Percentiles rank a stretch among this genome's conserved stretches.
Conservation (phyloP, 2,329 filamentous ascomycete genomes). For the Fusarium hainanense region DNA sequence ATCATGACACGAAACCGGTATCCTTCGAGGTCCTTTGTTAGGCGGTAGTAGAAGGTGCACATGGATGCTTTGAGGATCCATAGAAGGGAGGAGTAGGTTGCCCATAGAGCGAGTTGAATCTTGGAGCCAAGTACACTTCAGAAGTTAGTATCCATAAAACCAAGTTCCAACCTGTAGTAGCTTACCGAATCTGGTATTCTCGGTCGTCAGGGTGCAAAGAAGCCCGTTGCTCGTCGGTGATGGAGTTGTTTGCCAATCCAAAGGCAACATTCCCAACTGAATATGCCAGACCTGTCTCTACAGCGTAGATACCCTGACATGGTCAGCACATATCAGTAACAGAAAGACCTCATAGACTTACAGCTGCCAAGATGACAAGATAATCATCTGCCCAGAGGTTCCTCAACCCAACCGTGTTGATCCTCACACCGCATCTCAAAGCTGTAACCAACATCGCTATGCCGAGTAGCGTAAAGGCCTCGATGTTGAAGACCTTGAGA, state of each 20-base stretch:
- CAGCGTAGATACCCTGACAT: conserved; percentile 60
- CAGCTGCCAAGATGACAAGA: conserved; percentile 65
- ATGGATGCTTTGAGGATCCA: conserved; percentile 68
- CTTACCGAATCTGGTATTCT: conserved; percentile 57
- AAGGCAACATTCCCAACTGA: conserved; percentile 59
- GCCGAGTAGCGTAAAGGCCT: conserved; percentile 58
- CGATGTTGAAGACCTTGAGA: conserved; percentile 46
- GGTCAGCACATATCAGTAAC: not conserved
- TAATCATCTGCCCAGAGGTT: conserved; percentile 69
- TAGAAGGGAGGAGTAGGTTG: conserved; percentile 63
- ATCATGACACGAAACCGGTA: conserved; percentile 60
- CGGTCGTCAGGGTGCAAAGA: conserved; percentile 55
- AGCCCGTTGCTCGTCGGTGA: conserved; percentile 62
- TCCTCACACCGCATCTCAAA: conserved; percentile 62
- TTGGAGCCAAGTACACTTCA: conserved; percentile 65
- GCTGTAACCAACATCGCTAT: conserved; percentile 62
- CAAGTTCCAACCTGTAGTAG: accelerated
- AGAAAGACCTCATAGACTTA: conserved; percentile 41
- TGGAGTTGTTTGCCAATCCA: conserved; percentile 67
- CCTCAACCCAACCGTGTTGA: conserved; percentile 59
- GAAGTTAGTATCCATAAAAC: not conserved
- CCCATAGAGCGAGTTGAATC: conserved; percentile 67
- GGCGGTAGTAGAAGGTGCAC: conserved; percentile 65
- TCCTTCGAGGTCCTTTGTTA: conserved; percentile 58
- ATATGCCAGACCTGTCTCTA: conserved; percentile 64